A percentile compares a stretch with the other conserved stretches of the same genome.
Evolutionary conservation across 345 rosid species (phyloP).

Genomic region (Zanthoxylum bungeanum): DNA sequence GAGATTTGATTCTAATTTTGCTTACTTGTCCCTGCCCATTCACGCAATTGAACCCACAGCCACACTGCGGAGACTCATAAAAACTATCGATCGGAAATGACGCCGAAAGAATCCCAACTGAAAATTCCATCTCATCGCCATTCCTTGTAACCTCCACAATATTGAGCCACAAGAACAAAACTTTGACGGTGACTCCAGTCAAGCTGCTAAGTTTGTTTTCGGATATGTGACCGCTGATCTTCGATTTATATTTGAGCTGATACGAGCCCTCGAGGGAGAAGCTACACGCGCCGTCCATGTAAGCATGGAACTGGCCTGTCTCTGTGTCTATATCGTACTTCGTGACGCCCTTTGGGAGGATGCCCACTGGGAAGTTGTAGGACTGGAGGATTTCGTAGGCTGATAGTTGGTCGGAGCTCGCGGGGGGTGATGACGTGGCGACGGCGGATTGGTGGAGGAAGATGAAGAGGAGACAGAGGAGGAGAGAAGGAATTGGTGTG

Average conservation of each 20-base stretch:
- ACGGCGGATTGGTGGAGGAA: conserved; percentile 19
- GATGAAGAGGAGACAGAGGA: conserved; percentile 21
- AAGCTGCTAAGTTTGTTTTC: conserved; percentile 51
- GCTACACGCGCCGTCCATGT: conserved; percentile 61
- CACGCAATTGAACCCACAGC: conserved; percentile 79
- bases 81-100: conserved; percentile 70
- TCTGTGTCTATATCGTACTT: conserved; percentile 61
- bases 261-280: conserved; percentile 91
- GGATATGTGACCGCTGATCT: conserved; percentile 70
- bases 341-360: conserved; percentile 68
- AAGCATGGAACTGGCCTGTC: conserved; percentile 65
- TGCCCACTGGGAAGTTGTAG: conserved; percentile 75
- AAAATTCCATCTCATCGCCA: conserved; percentile 64
- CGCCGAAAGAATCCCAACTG: conserved; percentile 93
- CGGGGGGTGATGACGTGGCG: conserved; percentile 22
- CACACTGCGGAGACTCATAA: conserved; percentile 87
- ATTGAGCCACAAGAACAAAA: conserved; percentile 82
- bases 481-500: background rate
- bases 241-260: conserved; percentile 69
- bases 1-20: conserved; percentile 37
- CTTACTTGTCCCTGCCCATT: conserved; percentile 29
- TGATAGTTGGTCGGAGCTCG: conserved; percentile 29
- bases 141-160: conserved; percentile 76
- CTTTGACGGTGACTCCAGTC: conserved; percentile 84
- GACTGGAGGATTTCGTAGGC: conserved; percentile 65